These are phyloP conservation scores for Telfairia occidentalis DNA, from an alignment of 331 rosid species.

Conservation along the genomic window DNA sequence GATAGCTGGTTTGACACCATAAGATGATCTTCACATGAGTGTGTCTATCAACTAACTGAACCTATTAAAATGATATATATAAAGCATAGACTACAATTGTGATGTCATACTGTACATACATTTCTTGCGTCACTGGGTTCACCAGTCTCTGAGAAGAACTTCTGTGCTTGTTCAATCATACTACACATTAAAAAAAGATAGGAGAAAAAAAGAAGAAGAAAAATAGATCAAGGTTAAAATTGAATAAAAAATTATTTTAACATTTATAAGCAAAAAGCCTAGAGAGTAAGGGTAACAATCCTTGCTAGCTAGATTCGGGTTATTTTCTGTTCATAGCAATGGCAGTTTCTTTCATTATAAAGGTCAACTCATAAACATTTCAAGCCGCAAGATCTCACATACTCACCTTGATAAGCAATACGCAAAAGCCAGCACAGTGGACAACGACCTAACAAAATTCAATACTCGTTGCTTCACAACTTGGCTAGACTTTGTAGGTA, in stretches of 20 bases:
- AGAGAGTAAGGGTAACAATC: not conserved
- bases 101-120: constrained; percentile 31
- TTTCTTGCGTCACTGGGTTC: constrained; percentile 66
- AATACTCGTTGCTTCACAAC: constrained; percentile 70
- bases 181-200: constrained; percentile 27
- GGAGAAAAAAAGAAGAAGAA: constrained; percentile 2
- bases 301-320: not conserved
- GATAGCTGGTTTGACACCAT: not conserved
- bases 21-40: not conserved
- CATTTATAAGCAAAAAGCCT: not conserved
- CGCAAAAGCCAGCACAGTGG: constrained; percentile 76
- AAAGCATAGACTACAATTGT: not conserved
- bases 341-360: not conserved
- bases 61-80: not conserved
- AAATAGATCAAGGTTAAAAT: not conserved
- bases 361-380: constrained; percentile 13
- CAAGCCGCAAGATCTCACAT: constrained; percentile 12
- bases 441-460: constrained; percentile 71
- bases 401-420: constrained; percentile 85
- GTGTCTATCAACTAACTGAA: not conserved
- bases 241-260: not conserved
- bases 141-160: constrained; percentile 41
- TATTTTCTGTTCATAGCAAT: not conserved
- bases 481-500: constrained; percentile 61
- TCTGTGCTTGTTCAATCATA: constrained; percentile 72